phyloP scores from a whole-genome alignment of 176 grass and related monocot species.

The Avena sativa region DNA sequence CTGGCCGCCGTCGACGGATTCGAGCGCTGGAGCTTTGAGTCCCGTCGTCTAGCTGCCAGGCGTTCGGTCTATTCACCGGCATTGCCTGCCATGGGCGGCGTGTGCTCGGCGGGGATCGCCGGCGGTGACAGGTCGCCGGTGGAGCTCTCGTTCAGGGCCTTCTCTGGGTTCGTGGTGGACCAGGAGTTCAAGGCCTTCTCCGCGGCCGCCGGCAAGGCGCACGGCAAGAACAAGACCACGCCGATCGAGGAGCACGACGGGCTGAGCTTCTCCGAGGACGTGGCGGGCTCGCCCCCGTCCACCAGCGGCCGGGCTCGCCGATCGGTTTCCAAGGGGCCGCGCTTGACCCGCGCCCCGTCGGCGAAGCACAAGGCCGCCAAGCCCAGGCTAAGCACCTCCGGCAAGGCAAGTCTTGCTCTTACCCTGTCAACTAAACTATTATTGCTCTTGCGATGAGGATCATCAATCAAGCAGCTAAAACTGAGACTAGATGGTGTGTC shows the following conservation, averaged over 20 bases:
- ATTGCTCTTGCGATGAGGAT: neutral
- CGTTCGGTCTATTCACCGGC: neutral
- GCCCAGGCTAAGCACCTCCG: constrained; percentile 39
- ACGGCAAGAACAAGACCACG: constrained; percentile 54
- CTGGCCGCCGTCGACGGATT: neutral
- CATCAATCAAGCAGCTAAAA: neutral
- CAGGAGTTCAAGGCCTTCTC: constrained; percentile 53
- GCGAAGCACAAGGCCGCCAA: constrained; percentile 36
- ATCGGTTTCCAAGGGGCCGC: constrained; percentile 35
- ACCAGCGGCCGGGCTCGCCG: constrained; percentile 29
- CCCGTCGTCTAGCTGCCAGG: constrained; percentile 26
- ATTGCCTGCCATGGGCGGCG: constrained; percentile 54
- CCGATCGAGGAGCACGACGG: constrained; percentile 46
- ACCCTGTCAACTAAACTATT: neutral
- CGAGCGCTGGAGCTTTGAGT: neutral
- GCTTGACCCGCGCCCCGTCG: constrained; percentile 18
- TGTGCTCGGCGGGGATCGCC: constrained; percentile 57
- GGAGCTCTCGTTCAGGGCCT: constrained; percentile 60
- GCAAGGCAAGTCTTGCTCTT: constrained; percentile 49
- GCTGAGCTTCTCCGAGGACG: neutral
- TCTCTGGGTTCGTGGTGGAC: constrained; percentile 55
- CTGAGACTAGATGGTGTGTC: neutral
- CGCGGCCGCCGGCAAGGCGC: neutral
- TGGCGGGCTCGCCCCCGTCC: constrained; percentile 4
- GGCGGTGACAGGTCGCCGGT: constrained; percentile 54